Evolutionary conservation across 371 early-diverging fungal genomes (phyloP), one percentile per base, ranked within the genome.

Genomic region (Actinomortierella ambigua): DNA sequence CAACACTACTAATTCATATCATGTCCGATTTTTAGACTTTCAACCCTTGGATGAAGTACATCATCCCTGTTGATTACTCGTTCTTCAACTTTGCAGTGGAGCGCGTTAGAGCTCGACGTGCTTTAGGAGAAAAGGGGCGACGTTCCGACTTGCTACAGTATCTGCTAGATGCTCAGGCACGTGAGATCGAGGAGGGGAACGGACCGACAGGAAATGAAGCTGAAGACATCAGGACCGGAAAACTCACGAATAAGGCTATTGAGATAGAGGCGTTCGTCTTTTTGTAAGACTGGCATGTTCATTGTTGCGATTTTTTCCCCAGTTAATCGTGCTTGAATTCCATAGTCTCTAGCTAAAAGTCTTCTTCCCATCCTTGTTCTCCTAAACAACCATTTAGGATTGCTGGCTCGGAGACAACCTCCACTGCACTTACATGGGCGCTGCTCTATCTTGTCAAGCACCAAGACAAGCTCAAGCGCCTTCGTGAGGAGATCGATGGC

Each of bases 71-170:
- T 8, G 53, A 53, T 34, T n/a, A 15, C 3, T 53, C 53, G 7
- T 34, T 53, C 8, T 27, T 34, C 9, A 34, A 22, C 7, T 53
- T 53, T 34, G 46, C 42, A 24, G 46, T 15, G 13, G 53, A 61
- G 1, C 40, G 56, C 9, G 53, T 56, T 0, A 23, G 17, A 22
- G 53, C 51, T 17, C 48, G 53, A 29, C 27, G 20, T 7, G 53
- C 24, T 11, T 26, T 49, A 7, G 57, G 54, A 15, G 63, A 43
- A 20, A 48, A 51, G 11, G 68, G 58, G 50, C 34, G 26, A 50
- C 39, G 50, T 46, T 24, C 58, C 14, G 73, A 73, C 48, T 55
- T 73, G 7, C 28, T 73, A 20, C 73, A 73, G 52, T 55, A 41
- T 29, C 47, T 73, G 20, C 22, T 73, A 22, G 63, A 71, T 44